These are phyloP conservation scores for Leishmania guyanensis DNA, from an alignment of 208 protist species.

Conservation along the genomic window DNA sequence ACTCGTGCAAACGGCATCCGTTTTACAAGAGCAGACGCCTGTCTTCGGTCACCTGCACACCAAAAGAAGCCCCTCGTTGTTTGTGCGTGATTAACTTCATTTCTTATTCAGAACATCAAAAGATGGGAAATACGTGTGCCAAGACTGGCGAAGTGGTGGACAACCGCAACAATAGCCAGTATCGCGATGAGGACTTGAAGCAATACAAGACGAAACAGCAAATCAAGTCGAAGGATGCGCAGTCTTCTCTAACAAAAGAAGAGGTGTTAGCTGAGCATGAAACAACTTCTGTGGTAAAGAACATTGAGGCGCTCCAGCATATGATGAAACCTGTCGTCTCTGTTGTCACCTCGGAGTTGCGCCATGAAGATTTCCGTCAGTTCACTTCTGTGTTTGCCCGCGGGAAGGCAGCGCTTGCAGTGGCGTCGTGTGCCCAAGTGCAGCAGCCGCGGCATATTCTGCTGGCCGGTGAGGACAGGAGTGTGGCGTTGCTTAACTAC, in stretches of 20 bases:
- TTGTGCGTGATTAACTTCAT: constrained; percentile 5
- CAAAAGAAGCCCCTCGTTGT: background rate
- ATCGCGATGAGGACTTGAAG: background rate
- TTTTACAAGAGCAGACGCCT: background rate
- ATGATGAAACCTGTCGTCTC: constrained; percentile 46
- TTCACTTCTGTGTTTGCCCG: constrained; percentile 53
- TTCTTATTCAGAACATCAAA: background rate
- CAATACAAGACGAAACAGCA: background rate
- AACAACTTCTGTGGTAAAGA: constrained; percentile 28
- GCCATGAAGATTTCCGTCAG: constrained; percentile 49
- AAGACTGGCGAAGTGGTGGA: constrained; percentile 36
- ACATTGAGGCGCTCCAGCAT: constrained; percentile 61
- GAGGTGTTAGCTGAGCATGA: background rate
- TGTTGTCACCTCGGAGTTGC: constrained; percentile 33
- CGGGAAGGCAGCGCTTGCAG: constrained; percentile 39
- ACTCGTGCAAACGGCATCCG: background rate
- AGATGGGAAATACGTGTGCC: constrained; percentile 47
- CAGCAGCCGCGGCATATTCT: constrained; percentile 54
- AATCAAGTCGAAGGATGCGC: background rate
- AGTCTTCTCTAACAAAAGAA: background rate
- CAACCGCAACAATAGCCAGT: constrained; percentile 7
- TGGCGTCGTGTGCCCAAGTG: constrained; percentile 57
- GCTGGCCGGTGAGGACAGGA: constrained; percentile 60
- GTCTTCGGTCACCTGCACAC: background rate
- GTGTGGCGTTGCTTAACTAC: constrained; percentile 62